These are phyloP conservation scores for Phytophthora hibernalis DNA, from an alignment of 352 stramenopile genomes.

Conservation along the genomic window DNA sequence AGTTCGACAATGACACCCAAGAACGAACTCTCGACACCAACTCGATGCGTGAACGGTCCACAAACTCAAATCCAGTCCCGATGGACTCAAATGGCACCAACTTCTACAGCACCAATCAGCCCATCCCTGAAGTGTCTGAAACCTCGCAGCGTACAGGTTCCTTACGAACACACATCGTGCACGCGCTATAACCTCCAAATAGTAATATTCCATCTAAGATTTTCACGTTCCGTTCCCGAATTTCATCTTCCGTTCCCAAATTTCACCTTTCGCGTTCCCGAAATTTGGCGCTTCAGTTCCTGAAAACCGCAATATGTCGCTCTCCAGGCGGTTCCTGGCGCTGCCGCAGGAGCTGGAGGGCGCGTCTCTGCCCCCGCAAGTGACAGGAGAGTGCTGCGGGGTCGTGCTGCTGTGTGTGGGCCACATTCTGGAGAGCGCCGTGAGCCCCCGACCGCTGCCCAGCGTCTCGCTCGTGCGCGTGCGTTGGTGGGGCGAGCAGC, in stretches of 20 bases:
- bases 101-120: constrained; percentile 16
- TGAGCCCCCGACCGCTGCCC: constrained; percentile 39
- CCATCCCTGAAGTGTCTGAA: constrained; percentile 15
- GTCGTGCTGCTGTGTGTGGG: constrained; percentile 48
- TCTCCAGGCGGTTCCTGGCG: constrained; percentile 37
- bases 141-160: constrained; percentile 24
- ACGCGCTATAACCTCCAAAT: constrained; percentile 11
- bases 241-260: not conserved
- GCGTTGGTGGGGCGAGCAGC: constrained; percentile 66
- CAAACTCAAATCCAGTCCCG: not conserved
- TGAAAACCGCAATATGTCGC: constrained; percentile 26
- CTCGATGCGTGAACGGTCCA: not conserved
- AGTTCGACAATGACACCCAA: constrained; percentile 5
- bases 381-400: constrained; percentile 34
- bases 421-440: constrained; percentile 47
- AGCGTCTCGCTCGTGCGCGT: constrained; percentile 52
- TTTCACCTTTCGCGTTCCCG: not conserved
- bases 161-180: constrained; percentile 6
- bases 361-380: constrained; percentile 51
- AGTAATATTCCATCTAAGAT: not conserved
- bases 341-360: constrained; percentile 47
- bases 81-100: constrained; percentile 4
- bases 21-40: not conserved
- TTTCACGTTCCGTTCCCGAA: constrained; percentile 5
- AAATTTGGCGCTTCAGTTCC: not conserved